These are phyloP conservation scores for Ustilago curta DNA, from an alignment of 1,284 basidiomycete genomes.

Conservation along the genomic window DNA sequence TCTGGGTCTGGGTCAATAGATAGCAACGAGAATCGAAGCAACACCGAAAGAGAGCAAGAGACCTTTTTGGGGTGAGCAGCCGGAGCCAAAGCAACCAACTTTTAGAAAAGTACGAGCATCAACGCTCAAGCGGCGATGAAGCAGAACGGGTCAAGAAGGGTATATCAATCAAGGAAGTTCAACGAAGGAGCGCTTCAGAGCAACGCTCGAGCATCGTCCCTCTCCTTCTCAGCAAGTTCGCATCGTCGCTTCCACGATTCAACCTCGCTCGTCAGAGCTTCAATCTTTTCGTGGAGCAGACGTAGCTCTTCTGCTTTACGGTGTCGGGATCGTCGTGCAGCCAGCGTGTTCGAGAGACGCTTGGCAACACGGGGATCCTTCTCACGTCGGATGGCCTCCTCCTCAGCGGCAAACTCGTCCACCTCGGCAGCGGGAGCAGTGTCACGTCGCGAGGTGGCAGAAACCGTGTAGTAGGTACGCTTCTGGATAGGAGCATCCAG, in stretches of 20 bases:
- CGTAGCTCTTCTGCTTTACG: slow-evolving; percentile 67
- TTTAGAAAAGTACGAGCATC: slow-evolving; percentile 15
- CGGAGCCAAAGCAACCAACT: background rate
- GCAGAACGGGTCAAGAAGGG: slow-evolving; percentile 9
- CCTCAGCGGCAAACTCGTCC: slow-evolving; percentile 47
- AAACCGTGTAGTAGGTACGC: slow-evolving; percentile 63
- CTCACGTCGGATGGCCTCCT: slow-evolving; percentile 52
- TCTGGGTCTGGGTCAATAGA: slow-evolving; percentile 32
- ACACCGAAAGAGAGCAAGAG: slow-evolving; percentile 8
- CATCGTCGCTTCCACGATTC: slow-evolving; percentile 65
- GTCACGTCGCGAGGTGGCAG: slow-evolving; percentile 64
- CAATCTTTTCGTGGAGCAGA: slow-evolving; percentile 63
- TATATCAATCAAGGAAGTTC: slow-evolving; percentile 9
- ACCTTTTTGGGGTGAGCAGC: slow-evolving; percentile 23
- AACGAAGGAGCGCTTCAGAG: background rate
- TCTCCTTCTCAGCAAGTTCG: slow-evolving; percentile 61
- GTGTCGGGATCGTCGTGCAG: slow-evolving; percentile 65
- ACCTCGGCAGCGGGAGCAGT: slow-evolving; percentile 26
- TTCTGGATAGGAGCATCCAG: slow-evolving; percentile 68
- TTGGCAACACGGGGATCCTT: slow-evolving; percentile 64
- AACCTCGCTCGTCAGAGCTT: slow-evolving; percentile 54
- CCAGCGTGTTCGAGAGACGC: slow-evolving; percentile 68
- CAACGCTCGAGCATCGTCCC: slow-evolving; percentile 45
- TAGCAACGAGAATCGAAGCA: slow-evolving; percentile 9
- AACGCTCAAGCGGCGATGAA: too few relatives aligned